Evolutionary conservation across 345 rosid species (phyloP).

Genomic region (Euphorbia tirucalli): DNA sequence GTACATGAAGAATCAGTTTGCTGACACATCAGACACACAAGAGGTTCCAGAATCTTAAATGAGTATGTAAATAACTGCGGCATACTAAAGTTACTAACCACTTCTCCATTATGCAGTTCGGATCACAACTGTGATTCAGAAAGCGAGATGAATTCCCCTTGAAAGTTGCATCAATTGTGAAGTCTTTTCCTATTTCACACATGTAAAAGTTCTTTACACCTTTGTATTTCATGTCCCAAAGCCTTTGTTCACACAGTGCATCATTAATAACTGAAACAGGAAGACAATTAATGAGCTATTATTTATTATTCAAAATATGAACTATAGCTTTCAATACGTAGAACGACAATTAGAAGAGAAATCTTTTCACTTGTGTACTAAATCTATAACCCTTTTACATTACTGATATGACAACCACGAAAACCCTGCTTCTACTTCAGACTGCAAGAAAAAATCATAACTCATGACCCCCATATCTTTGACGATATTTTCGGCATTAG

Average conservation of each 20-base stretch:
- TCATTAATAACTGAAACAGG: conserved; percentile 76
- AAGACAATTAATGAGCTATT: conserved; percentile 10
- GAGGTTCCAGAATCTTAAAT: background rate
- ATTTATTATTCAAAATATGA: background rate
- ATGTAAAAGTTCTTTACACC: conserved; percentile 83
- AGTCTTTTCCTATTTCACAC: conserved; percentile 95
- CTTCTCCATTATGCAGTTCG: conserved; percentile 83
- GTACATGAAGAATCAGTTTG: background rate
- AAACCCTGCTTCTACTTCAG: too few relatives aligned
- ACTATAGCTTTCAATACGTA: background rate
- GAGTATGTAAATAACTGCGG: background rate
- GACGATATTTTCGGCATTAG: too few relatives aligned
- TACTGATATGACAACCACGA: too few relatives aligned
- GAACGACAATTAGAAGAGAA: too few relatives aligned
- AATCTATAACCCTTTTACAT: background rate
- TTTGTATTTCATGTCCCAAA: conserved; percentile 95
- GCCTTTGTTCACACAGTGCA: conserved; percentile 85
- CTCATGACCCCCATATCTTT: too few relatives aligned
- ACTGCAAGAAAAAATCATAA: too few relatives aligned
- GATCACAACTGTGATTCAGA: conserved; percentile 88
- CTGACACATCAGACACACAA: too few relatives aligned
- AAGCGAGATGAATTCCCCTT: conserved; percentile 92
- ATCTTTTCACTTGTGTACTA: background rate
- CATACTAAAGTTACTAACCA: conserved; percentile 50
- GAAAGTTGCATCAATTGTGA: conserved; percentile 96